phyloP scores from a whole-genome alignment of 1,284 basidiomycete genomes.

The Caloboletus inedulis region DNA sequence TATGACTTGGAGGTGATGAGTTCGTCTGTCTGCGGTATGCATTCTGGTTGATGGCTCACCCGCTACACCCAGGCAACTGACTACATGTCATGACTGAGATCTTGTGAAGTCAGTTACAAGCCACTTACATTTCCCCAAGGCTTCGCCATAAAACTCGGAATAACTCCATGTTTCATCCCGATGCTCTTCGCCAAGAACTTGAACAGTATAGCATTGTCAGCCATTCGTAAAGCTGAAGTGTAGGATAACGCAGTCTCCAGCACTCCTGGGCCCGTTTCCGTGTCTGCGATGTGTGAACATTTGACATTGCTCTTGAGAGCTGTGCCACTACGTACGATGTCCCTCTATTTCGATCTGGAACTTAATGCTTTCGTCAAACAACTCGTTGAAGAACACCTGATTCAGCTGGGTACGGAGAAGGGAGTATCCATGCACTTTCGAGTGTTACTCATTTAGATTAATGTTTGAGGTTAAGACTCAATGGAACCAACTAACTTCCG shows the following conservation, averaged over 20 bases:
- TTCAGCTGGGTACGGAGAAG: constrained; percentile 87
- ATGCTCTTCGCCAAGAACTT: constrained; percentile 91
- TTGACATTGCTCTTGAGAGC: neutral
- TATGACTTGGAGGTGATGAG: constrained; percentile 58
- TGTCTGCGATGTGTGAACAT: constrained; percentile 53
- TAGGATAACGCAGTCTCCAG: constrained; percentile 94
- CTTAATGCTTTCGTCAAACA: constrained; percentile 74
- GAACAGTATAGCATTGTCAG: constrained; percentile 92
- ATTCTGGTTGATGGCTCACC: constrained; percentile 45
- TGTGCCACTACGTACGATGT: constrained; percentile 63
- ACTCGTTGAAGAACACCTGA: constrained; percentile 83
- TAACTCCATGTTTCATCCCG: constrained; percentile 84
- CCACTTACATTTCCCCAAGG: constrained; percentile 82
- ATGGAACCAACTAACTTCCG: constrained; percentile 67
- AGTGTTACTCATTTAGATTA: constrained; percentile 8
- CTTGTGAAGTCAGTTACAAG: neutral
- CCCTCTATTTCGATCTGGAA: constrained; percentile 89
- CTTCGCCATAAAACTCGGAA: constrained; percentile 98
- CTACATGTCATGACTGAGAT: constrained; percentile 1
- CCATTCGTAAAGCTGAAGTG: constrained; percentile 81
- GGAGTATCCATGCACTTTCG: constrained; percentile 88
- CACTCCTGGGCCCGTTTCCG: constrained; percentile 93
- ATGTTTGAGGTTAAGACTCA: neutral
- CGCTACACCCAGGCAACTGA: constrained; percentile 88
- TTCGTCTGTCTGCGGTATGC: neutral